A percentile compares a stretch with the other conserved stretches of the same genome.
phyloP scores from a whole-genome alignment of 352 stramenopile species.

The Peronospora destructor region DNA sequence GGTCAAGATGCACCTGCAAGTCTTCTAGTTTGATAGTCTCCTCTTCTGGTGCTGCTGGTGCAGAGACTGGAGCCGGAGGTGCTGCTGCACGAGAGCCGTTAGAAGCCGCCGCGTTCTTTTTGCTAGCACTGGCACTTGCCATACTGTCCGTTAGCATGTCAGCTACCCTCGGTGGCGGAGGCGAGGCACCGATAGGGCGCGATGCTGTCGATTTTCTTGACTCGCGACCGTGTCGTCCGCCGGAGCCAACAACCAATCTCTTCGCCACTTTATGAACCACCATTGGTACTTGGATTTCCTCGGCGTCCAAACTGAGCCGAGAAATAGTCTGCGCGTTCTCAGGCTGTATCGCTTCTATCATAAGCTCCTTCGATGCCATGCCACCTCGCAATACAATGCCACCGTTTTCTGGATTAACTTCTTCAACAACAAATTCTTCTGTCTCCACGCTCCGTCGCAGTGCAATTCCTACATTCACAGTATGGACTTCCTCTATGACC shows the following conservation, averaged over 20 bases:
- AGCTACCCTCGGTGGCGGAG: conserved; percentile 26
- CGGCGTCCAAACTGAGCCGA: conserved; percentile 12
- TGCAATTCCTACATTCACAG: conserved; percentile 20
- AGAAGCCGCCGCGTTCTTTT: conserved; percentile 4
- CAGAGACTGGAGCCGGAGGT: conserved; percentile 7
- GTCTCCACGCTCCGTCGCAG: conserved; percentile 12
- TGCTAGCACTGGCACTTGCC: conserved; percentile 18
- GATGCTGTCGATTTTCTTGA: conserved; percentile 17
- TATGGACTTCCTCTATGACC: conserved; percentile 25
- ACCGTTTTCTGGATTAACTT: neutral
- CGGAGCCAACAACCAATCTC: conserved; percentile 32
- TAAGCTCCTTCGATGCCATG: conserved; percentile 9
- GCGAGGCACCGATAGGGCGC: conserved; percentile 13
- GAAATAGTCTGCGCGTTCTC: conserved; percentile 7
- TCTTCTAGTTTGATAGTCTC: conserved; percentile 53
- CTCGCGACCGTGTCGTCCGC: conserved; percentile 31
- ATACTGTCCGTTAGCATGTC: conserved; percentile 30
- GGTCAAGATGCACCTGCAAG: conserved; percentile 64
- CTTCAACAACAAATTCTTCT: conserved; percentile 7
- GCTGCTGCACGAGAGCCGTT: conserved; percentile 9
- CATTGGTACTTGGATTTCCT: conserved; percentile 36
- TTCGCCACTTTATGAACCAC: conserved; percentile 45
- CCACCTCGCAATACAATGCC: conserved; percentile 9
- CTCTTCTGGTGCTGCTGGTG: conserved; percentile 10
- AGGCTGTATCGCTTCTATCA: conserved; percentile 15